Evolutionary conservation across 1,284 basidiomycete genomes (phyloP), one percentile per base, ranked within the genome.

Genomic region (Ustilago bromivora): DNA sequence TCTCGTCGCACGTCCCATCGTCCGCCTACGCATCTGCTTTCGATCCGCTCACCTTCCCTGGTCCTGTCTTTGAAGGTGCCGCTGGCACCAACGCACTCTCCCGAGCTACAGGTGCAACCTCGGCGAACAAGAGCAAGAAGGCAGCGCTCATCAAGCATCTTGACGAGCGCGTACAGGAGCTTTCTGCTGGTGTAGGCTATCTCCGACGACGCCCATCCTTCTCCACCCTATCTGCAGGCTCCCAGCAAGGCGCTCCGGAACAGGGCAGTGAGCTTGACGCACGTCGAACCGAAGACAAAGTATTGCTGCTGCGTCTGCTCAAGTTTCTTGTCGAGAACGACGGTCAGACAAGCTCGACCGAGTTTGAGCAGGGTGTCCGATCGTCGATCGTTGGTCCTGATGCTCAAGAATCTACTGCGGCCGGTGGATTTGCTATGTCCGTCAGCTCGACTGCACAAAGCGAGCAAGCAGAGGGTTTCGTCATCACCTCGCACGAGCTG

Each of bases 241-340:
- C 61, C 17, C 47, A 61, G 2, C 61, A 35, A 52, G 61, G 38
- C 51, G 63, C 60, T 7, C 19, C 38, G 13, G 66, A 69, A 28
- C 59, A 60, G 40, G 66, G 66, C 23, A 59, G 52, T 4, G 74
- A 74, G 57, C 61, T 79, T n/a, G 81, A 80, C 28, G 78, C 76
- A 13, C 76, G 82, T 19, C 68, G 79, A 28, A 76, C 73, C 31
- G 80, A 84, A 57, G 84, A 86, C 67, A 79, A 82, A 62, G 74
- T 82, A 32, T 43, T 84, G 7, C 69, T 86, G 10, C 66, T 86
- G 34, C 68, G 76, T 13, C 54, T 86, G 23, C 64, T 86, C 9
- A 69, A 65, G n/a, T 55, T 84, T 3, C 68, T 86, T 7, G 76
- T 86, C 15, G 80, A 84, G 59, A 75, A 84, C 51, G 81, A 86